Conservation (phyloP, 1,284 basidiomycete species). For the Apiotrichum sp. region DNA sequence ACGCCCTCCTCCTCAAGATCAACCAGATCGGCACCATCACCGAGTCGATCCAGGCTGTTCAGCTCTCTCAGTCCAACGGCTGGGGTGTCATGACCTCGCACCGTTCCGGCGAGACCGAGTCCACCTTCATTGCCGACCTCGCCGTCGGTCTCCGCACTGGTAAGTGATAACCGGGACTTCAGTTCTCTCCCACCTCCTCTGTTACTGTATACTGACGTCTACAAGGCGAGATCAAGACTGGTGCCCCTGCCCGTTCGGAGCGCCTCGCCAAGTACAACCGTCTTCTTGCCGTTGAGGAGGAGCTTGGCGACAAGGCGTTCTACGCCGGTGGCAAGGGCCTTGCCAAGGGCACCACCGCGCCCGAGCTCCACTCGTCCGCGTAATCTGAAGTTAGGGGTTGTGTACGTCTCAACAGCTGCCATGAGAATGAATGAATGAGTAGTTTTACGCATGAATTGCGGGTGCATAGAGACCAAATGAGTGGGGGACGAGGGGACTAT, state of each 20-base stretch:
- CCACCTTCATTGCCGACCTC: conserved; percentile 95
- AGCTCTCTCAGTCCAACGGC: conserved; percentile 90
- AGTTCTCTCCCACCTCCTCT: background rate
- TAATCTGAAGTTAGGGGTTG: too few species aligned
- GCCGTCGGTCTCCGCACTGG: conserved; percentile 76
- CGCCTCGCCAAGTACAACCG: conserved; percentile 58
- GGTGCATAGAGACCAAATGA: too few species aligned
- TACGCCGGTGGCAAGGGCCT: conserved; percentile 76
- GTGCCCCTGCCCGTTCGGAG: conserved; percentile 9
- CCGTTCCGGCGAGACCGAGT: conserved; percentile 94
- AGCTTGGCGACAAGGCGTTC: conserved; percentile 58
- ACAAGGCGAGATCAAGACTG: conserved; percentile 11
- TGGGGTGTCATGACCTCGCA: conserved; percentile 99
- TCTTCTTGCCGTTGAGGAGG: conserved; percentile 86
- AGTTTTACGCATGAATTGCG: too few species aligned
- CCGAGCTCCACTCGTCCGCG: conserved; percentile 54
- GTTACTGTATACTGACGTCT: background rate
- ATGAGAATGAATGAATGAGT: too few species aligned
- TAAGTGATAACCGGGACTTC: conserved; percentile 14
- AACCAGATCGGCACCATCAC: conserved; percentile 99
- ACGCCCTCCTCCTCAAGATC: conserved; percentile 96
- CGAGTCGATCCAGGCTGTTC: conserved; percentile 79
- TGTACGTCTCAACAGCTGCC: too few species aligned
- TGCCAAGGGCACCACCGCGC: conserved; percentile 65
- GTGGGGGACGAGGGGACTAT: too few species aligned